These are phyloP conservation scores for Balansia obtecta DNA, from an alignment of 2,329 filamentous ascomycete species.

Conservation along the genomic window DNA sequence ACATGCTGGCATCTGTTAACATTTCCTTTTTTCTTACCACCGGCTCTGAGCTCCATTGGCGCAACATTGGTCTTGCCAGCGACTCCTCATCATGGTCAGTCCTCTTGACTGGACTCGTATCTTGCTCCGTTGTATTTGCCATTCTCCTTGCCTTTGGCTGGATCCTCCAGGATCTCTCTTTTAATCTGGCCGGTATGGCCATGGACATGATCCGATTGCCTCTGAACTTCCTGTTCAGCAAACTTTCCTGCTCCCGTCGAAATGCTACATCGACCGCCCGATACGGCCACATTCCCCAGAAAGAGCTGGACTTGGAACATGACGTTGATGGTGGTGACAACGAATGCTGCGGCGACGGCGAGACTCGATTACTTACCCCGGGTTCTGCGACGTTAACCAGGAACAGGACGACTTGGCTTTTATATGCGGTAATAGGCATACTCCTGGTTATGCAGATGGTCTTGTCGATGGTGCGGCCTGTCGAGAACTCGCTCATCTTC, in stretches of 20 bases:
- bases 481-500: conserved; percentile 20
- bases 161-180: conserved; percentile 13
- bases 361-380: neutral
- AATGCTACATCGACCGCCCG: neutral
- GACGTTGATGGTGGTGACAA: conserved; percentile 7
- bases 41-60: conserved; percentile 18
- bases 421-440: conserved; percentile 13
- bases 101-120: conserved; percentile 15
- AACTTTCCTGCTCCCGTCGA: conserved; percentile 6
- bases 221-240: conserved; percentile 6
- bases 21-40: conserved; percentile 21
- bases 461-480: conserved; percentile 15
- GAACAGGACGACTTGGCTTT: conserved; percentile 4
- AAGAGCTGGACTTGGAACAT: conserved; percentile 8
- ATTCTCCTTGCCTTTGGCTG: conserved; percentile 9
- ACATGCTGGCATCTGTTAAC: conserved; percentile 11
- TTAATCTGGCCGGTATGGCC: conserved; percentile 9
- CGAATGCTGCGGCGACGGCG: conserved; percentile 1
- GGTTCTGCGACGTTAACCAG: neutral
- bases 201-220: conserved; percentile 12
- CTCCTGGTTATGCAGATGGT: conserved; percentile 15
- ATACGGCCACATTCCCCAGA: conserved; percentile 9
- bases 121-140: conserved; percentile 7
- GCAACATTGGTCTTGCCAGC: conserved; percentile 14
- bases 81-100: conserved; percentile 14